Evolutionary conservation across 768 basidiomycete species (phyloP).

Genomic region (Boletales sp.): DNA sequence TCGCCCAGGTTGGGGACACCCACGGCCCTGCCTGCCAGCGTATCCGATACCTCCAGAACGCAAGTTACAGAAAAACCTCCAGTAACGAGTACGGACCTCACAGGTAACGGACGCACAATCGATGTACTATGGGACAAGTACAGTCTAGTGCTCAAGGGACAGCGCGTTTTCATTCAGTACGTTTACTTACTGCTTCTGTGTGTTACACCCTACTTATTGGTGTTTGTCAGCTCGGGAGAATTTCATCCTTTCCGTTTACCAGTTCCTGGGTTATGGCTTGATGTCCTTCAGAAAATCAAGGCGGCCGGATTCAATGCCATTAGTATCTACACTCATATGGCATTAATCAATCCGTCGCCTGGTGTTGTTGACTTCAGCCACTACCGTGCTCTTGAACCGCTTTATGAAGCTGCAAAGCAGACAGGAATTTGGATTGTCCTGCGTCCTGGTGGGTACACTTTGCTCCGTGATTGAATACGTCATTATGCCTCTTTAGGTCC

Average conservation of each 20-base stretch:
- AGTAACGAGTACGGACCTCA: conserved; percentile 5
- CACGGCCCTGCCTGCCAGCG: neutral
- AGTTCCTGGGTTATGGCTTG: conserved; percentile 75
- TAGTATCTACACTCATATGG: conserved; percentile 82
- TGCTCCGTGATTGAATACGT: neutral
- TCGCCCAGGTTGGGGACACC: conserved; percentile 7
- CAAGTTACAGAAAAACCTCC: conserved; percentile 1
- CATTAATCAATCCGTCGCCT: conserved; percentile 67
- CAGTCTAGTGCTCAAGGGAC: conserved; percentile 64
- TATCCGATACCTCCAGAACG: neutral
- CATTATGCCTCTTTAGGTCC: conserved; percentile 19
- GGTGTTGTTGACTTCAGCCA: conserved; percentile 71
- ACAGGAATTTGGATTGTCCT: conserved; percentile 78
- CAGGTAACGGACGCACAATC: conserved; percentile 33
- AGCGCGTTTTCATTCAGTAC: conserved; percentile 70
- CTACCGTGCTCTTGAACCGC: conserved; percentile 62
- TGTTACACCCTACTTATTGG: neutral
- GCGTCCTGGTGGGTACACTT: conserved; percentile 59
- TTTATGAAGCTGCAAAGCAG: conserved; percentile 70
- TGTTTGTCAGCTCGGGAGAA: conserved; percentile 63
- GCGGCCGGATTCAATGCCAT: conserved; percentile 77
- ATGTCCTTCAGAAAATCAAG: conserved; percentile 77
- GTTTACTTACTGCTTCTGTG: conserved; percentile 23
- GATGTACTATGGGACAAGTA: conserved; percentile 63
- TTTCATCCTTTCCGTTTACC: conserved; percentile 83